These are phyloP conservation scores for Wickerhamiella alocasiicola DNA, from an alignment of 805 yeast species.

Conservation along the genomic window DNA sequence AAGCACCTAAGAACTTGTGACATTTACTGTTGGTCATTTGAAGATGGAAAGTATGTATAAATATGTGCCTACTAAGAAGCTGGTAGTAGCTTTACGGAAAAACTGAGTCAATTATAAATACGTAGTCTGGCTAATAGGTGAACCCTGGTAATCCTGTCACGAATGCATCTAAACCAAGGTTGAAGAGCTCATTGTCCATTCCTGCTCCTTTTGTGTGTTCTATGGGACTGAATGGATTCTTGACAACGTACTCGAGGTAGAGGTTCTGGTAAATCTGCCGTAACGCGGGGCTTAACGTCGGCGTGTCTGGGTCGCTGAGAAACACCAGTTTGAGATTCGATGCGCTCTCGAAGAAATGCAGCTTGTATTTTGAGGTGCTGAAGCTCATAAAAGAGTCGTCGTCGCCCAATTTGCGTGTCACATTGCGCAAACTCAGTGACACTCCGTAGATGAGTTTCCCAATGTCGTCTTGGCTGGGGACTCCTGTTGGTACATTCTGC, in stretches of 20 bases:
- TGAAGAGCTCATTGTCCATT: slow-evolving; percentile 46
- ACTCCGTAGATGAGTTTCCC: slow-evolving; percentile 81
- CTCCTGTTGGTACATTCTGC: slow-evolving; percentile 32
- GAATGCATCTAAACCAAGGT: slow-evolving; percentile 42
- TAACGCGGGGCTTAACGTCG: slow-evolving; percentile 42
- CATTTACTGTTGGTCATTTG: too few relatives aligned
- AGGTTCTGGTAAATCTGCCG: slow-evolving; percentile 47
- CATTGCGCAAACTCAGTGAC: slow-evolving; percentile 62
- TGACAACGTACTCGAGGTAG: slow-evolving; percentile 48
- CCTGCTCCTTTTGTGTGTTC: slow-evolving; percentile 24
- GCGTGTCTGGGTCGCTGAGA: slow-evolving; percentile 51
- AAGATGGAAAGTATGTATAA: too few relatives aligned
- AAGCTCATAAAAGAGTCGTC: slow-evolving; percentile 27
- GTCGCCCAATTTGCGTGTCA: slow-evolving; percentile 45
- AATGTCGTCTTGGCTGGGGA: slow-evolving; percentile 40
- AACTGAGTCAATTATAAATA: too few relatives aligned
- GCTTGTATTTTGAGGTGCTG: slow-evolving; percentile 56
- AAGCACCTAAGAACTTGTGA: too few relatives aligned
- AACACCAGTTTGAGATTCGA: slow-evolving; percentile 67
- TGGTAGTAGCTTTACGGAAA: too few relatives aligned
- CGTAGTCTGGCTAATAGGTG: too few relatives aligned
- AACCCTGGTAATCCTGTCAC: slow-evolving; percentile 22
- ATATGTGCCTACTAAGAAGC: too few relatives aligned
- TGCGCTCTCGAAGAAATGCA: slow-evolving; percentile 70
- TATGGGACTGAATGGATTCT: slow-evolving; percentile 32